Percentiles rank a stretch among this genome's conserved stretches.
These are phyloP conservation scores for Ustilago lituana DNA, from an alignment of 1,284 basidiomycete genomes.

Conservation along the genomic window DNA sequence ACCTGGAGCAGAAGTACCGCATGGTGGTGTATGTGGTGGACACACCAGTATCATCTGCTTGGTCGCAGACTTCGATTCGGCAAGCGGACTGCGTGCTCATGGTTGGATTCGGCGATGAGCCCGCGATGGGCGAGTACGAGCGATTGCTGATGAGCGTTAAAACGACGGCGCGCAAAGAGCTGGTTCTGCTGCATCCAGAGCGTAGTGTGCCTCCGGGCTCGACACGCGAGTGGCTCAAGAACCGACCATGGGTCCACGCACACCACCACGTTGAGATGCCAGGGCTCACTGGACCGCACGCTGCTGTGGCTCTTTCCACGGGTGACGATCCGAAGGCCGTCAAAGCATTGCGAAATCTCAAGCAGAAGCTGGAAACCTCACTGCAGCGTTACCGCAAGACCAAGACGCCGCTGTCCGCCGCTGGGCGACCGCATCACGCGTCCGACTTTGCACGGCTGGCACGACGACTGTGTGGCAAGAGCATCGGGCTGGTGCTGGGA, in stretches of 20 bases:
- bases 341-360: slow-evolving; percentile 78
- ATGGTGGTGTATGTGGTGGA: slow-evolving; percentile 66
- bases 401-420: slow-evolving; percentile 68
- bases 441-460: slow-evolving; percentile 95
- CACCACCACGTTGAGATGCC: slow-evolving; percentile 89
- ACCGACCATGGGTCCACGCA: slow-evolving; percentile 92
- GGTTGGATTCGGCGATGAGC: slow-evolving; percentile 84
- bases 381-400: slow-evolving; percentile 76
- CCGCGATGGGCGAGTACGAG: slow-evolving; percentile 87
- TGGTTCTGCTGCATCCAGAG: slow-evolving; percentile 92
- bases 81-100: slow-evolving; percentile 95
- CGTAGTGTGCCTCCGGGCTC: slow-evolving; percentile 88
- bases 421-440: slow-evolving; percentile 74
- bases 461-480: slow-evolving; percentile 87
- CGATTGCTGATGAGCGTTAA: slow-evolving; percentile 86
- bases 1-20: slow-evolving; percentile 64
- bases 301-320: slow-evolving; percentile 18
- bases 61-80: slow-evolving; percentile 65
- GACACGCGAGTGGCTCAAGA: slow-evolving; percentile 95
- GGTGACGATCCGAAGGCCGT: slow-evolving; percentile 86
- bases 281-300: slow-evolving; percentile 69
- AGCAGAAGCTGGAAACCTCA: slow-evolving; percentile 86
- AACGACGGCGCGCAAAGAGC: slow-evolving; percentile 95
- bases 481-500: slow-evolving; percentile 91
- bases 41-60: slow-evolving; percentile 63